These are phyloP conservation scores for Simplicillium sp. DNA, from an alignment of 2,329 filamentous ascomycete genomes.

Conservation along the genomic window DNA sequence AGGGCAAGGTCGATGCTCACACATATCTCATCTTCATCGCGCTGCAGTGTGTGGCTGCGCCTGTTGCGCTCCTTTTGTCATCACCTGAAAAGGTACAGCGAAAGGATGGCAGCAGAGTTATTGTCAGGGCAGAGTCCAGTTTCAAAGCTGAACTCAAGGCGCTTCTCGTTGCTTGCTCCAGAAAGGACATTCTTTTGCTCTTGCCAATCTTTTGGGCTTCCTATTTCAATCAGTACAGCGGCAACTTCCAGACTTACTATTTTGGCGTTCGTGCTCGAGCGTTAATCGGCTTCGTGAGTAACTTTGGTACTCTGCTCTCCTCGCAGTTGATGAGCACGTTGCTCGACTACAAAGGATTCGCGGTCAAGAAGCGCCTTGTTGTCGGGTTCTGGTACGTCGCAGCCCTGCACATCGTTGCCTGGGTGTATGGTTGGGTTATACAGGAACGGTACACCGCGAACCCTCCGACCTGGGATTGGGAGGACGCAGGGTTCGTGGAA, in stretches of 20 bases:
- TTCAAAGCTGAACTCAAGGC: conserved; percentile 13
- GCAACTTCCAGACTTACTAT: conserved; percentile 36
- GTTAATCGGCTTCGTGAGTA: conserved; percentile 33
- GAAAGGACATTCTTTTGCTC: conserved; percentile 12
- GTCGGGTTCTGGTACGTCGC: conserved; percentile 35
- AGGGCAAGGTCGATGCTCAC: conserved; percentile 14
- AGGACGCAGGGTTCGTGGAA: conserved; percentile 30
- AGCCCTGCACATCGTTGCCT: conserved; percentile 33
- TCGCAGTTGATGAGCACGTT: conserved; percentile 33
- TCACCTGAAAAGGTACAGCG: conserved; percentile 17
- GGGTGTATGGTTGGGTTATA: conserved; percentile 43
- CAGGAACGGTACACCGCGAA: conserved; percentile 38
- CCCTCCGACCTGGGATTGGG: conserved; percentile 29
- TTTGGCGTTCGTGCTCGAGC: conserved; percentile 31
- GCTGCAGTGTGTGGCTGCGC: conserved; percentile 15
- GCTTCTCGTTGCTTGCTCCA: conserved; percentile 10
- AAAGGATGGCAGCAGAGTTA: conserved; percentile 14
- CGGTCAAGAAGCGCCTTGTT: conserved; percentile 29
- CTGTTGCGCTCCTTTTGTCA: conserved; percentile 16
- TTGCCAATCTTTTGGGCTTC: conserved; percentile 16
- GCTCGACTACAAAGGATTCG: conserved; percentile 28
- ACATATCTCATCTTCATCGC: conserved; percentile 19
- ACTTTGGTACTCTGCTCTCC: conserved; percentile 25
- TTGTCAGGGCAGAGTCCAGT: conserved; percentile 11
- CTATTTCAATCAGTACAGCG: conserved; percentile 21